Percentiles rank a stretch among this genome's conserved stretches.
Conservation (phyloP, 306 rosid genomes). For the Chamaecrista fasciculata region DNA sequence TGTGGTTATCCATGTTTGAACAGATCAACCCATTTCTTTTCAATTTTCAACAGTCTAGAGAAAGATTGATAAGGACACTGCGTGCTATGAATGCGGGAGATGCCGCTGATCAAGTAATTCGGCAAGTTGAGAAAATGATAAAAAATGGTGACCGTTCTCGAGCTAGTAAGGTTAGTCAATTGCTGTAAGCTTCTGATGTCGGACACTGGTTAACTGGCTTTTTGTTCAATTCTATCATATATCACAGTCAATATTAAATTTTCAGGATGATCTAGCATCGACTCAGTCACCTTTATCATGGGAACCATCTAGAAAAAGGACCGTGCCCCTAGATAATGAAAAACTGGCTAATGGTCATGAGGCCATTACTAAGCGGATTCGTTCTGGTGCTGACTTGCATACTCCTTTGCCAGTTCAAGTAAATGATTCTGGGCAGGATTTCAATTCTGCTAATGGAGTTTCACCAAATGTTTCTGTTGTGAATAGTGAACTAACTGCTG, state of each 20-base stretch:
- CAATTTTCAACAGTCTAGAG: constrained; percentile 70
- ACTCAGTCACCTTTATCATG: constrained; percentile 55
- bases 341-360: constrained; percentile 66
- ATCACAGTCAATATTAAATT: constrained; percentile 8
- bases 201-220: constrained; percentile 2
- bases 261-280: constrained; percentile 71
- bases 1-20: constrained; percentile 22
- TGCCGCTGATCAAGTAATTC: constrained; percentile 89
- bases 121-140: constrained; percentile 85
- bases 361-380: constrained; percentile 53
- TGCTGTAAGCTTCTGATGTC: constrained; percentile 15
- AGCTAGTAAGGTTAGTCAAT: constrained; percentile 53
- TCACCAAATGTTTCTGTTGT: constrained; percentile 51
- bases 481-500: constrained; percentile 70
- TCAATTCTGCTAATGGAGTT: constrained; percentile 51
- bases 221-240: background rate
- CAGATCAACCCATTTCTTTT: constrained; percentile 16
- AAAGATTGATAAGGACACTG: constrained; percentile 67
- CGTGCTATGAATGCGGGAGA: constrained; percentile 92
- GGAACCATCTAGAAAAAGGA: constrained; percentile 64
- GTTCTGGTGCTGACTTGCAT: constrained; percentile 57
- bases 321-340: constrained; percentile 58
- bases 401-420: constrained; percentile 44
- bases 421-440: constrained; percentile 58
- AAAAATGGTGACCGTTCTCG: constrained; percentile 76